Evolutionary conservation across 2,329 filamentous ascomycete genomes (phyloP), one percentile per base, ranked within the genome.

Genomic region (Hypomyces rosellus): DNA sequence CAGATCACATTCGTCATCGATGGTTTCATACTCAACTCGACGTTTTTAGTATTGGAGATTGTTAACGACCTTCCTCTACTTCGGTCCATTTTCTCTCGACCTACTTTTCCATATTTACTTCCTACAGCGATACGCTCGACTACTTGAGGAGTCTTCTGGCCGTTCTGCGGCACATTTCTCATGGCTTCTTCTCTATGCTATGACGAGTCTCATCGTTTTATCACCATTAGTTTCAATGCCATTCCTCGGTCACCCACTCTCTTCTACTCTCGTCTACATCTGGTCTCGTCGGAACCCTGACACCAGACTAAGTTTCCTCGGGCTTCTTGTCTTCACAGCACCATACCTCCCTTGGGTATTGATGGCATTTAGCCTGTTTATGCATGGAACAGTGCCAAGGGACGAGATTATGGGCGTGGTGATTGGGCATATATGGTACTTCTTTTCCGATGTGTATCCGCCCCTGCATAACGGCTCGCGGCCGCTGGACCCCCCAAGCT

Each of bases 21-120:
- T 25, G 11, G 16, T 51, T 5, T 11, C 25, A 30, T 30, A 30
- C 25, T 30, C 25, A 30, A 30, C 4, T 30, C 25, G 9, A 11
- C 25, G 25, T 6, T 30, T 30, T 58, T 57, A 96, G 89, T 97
- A 96, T 70, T 99, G 93, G 93, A 86, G 93, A 38, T 77, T 99
- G n/a, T 64, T 96, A 38, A 95, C 92, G 2, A 96, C 92, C 1
- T 99, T 99, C 72, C 82, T 97, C 63, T 99, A 97, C 74, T 97
- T 97, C 65, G 93, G 93, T 2, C 91, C 92, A 2, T 83, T 97
- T 57, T 93, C 86, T 30, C 82, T 99, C 64, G 93, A 97, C 67
- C 84, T 99, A 38, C 78, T 97, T 59, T 97, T 96, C 75, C 92
- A 97, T 69, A 88, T 97, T 67, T 99, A 96, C 79, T 99, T 99